These are phyloP conservation scores for Talaromyces sp. DNA, from an alignment of 2,329 filamentous ascomycete genomes.

Conservation along the genomic window DNA sequence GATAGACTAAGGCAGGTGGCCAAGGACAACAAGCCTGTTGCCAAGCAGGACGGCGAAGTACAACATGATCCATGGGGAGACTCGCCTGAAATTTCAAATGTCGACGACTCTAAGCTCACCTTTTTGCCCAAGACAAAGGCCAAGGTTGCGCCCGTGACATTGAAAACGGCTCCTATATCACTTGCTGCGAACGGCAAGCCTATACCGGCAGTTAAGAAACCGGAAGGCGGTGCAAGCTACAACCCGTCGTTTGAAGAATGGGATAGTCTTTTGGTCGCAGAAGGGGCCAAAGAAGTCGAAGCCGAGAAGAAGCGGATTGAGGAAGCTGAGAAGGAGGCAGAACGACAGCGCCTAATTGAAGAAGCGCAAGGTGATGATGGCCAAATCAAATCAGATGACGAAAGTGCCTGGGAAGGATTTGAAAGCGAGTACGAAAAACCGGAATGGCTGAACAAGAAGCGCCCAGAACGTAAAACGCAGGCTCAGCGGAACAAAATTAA, in stretches of 20 bases:
- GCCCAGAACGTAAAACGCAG: constrained; percentile 77
- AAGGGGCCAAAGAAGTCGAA: constrained; percentile 73
- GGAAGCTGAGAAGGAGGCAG: constrained; percentile 60
- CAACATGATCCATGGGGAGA: constrained; percentile 74
- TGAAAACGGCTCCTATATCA: constrained; percentile 72
- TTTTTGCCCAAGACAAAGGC: constrained; percentile 64
- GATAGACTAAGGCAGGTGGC: constrained; percentile 72
- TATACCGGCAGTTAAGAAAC: constrained; percentile 71
- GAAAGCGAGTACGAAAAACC: constrained; percentile 71
- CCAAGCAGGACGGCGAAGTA: constrained; percentile 53
- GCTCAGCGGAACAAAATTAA: constrained; percentile 82
- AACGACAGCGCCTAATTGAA: constrained; percentile 61
- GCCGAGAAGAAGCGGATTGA: constrained; percentile 69
- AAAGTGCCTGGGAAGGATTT: constrained; percentile 85
- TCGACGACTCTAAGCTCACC: constrained; percentile 50
- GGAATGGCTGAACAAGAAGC: constrained; percentile 65
- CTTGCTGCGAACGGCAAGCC: constrained; percentile 76
- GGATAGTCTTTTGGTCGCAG: constrained; percentile 65
- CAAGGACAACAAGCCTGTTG: constrained; percentile 52
- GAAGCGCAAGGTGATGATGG: constrained; percentile 72
- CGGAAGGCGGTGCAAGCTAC: constrained; percentile 80
- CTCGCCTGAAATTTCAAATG: constrained; percentile 34
- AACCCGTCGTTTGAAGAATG: constrained; percentile 88
- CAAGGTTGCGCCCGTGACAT: constrained; percentile 66
- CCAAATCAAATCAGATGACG: constrained; percentile 72